phyloP scores from a whole-genome alignment of 2,329 filamentous ascomycete species.

The Aspergillus spinulosporus region DNA sequence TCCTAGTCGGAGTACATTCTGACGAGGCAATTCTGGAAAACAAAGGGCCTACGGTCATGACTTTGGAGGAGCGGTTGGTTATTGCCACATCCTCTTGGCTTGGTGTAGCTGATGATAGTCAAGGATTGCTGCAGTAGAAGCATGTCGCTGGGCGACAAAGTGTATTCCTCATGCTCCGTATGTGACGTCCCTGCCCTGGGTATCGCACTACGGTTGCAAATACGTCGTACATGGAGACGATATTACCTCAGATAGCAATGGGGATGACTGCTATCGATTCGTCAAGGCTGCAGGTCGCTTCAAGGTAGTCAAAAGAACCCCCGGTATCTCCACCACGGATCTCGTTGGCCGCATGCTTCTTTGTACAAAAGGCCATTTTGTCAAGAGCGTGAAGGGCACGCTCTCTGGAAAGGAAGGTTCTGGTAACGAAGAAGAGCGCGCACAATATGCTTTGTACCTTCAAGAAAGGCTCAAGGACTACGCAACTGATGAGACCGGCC shows the following conservation, averaged over 20 bases:
- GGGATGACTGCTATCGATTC: slow-evolving; percentile 96
- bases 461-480: slow-evolving; percentile 77
- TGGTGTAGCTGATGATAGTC: background rate
- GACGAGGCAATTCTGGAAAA: slow-evolving; percentile 95
- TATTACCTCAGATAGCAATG: slow-evolving; percentile 89
- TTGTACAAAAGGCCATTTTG: slow-evolving; percentile 92
- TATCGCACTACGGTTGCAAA: slow-evolving; percentile 89
- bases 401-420: slow-evolving; percentile 72
- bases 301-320: slow-evolving; percentile 94
- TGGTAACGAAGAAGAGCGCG: slow-evolving; percentile 67
- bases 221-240: slow-evolving; percentile 97
- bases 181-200: slow-evolving; percentile 90
- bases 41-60: slow-evolving; percentile 98
- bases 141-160: slow-evolving; percentile 89
- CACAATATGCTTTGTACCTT: slow-evolving; percentile 66
- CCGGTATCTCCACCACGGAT: slow-evolving; percentile 95
- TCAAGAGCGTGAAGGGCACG: slow-evolving; percentile 70
- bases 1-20: slow-evolving; percentile 90
- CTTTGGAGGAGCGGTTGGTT: slow-evolving; percentile 73
- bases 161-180: slow-evolving; percentile 87
- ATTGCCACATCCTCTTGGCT: background rate
- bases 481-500: slow-evolving; percentile 80
- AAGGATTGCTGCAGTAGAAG: slow-evolving; percentile 84
- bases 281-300: slow-evolving; percentile 93
- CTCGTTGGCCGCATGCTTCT: slow-evolving; percentile 97